Evolutionary conservation across 2,329 filamentous ascomycete genomes (phyloP), one percentile per base, ranked within the genome.

Genomic region (Rosellinia necatrix): DNA sequence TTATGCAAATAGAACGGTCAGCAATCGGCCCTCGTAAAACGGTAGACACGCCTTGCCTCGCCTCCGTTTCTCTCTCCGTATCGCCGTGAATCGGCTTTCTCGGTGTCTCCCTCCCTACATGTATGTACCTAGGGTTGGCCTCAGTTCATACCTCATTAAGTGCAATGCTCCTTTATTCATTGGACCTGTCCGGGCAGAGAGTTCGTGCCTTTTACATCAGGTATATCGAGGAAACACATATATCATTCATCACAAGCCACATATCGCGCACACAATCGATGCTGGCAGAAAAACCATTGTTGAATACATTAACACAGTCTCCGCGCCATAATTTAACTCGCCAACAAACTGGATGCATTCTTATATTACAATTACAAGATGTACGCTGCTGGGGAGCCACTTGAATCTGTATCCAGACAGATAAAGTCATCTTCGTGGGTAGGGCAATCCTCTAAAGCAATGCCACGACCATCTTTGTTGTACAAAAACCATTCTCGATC

Each of bases 241-340:
- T 48, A 47, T 50, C 35, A 50, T 50, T 50, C 37, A 41, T 50
- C 35, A 50, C 47, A 50, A 50, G 47, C 47, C 25, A 50, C 47
- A 50, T 42, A 42, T 50, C 37, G 47, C 37, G 47, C 27, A 50
- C 47, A 50, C 37, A 41, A 41, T 50, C 47, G 47, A 50, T 34
- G 47, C 47, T 50, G 47, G 47, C 35, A 50, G 48, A 50, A 50
- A 50, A 50, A 42, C 42, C 48, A 34, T 50, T 50, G 27, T 50
- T 42, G 37, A 50, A 50, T 50, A 50, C 37, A 50, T 42, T 50
- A 50, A 38, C 48, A 42, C 48, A 50, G 37, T 50, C 37, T 50
- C 37, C 48, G 48, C 48, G 37, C 48, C 17, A 42, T 50, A 50
- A 42, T 42, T 50, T 42, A 50, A 50, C 37, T 42, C 48, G 48